These are phyloP conservation scores for Cicer bijugum DNA, from an alignment of 306 rosid species.

Conservation along the genomic window DNA sequence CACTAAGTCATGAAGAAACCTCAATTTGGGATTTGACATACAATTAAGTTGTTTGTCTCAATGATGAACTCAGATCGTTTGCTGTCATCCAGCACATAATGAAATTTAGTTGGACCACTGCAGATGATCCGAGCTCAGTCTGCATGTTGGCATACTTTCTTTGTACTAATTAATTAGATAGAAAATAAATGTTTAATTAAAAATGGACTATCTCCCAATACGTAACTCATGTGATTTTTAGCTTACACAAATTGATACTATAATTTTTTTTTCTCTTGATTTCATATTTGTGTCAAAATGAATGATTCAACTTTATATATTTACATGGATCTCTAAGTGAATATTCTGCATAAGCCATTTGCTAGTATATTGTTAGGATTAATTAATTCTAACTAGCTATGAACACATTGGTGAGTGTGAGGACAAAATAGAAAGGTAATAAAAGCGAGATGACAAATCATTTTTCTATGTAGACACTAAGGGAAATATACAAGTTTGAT, in stretches of 20 bases:
- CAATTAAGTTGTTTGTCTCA: constrained; percentile 9
- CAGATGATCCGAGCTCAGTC: neutral
- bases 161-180: neutral
- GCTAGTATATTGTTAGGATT: constrained; percentile 32
- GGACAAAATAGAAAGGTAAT: constrained; percentile 26
- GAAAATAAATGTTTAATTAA: neutral
- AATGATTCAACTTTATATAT: constrained; percentile 36
- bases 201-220: neutral
- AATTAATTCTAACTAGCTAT: constrained; percentile 38
- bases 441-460: constrained; percentile 21
- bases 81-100: neutral
- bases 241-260: constrained; percentile 11
- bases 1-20: constrained; percentile 44
- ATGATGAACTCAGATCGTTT: neutral
- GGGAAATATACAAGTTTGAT: constrained; percentile 48
- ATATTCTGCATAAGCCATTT: constrained; percentile 26
- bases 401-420: constrained; percentile 30
- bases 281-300: constrained; percentile 29
- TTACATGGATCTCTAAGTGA: constrained; percentile 39
- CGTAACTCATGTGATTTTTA: neutral
- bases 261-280: neutral
- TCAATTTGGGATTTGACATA: constrained; percentile 62
- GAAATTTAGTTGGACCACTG: neutral
- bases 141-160: neutral
- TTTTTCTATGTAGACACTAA: constrained; percentile 43